Conservation (phyloP, 352 stramenopile genomes). For the Pythium guiyangense region DNA sequence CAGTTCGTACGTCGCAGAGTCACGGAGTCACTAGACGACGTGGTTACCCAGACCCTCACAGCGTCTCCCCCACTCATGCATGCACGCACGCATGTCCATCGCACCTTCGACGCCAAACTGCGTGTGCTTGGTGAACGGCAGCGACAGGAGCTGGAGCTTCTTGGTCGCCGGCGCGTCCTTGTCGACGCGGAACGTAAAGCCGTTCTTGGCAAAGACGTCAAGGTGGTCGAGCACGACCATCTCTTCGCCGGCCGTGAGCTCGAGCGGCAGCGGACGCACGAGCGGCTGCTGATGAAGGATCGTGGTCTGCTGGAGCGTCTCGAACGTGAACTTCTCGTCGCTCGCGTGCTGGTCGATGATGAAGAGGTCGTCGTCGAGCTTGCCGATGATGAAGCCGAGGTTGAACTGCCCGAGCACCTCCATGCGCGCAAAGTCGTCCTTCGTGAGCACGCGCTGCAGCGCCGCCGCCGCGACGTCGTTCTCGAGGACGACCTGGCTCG, state of each 20-base stretch:
- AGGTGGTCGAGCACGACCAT: slow-evolving; percentile 93
- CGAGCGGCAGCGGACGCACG: slow-evolving; percentile 87
- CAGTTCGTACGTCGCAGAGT: no score
- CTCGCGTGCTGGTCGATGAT: slow-evolving; percentile 99
- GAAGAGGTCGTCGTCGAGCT: slow-evolving; percentile 91
- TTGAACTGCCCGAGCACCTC: slow-evolving; percentile 97
- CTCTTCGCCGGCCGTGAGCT: slow-evolving; percentile 92
- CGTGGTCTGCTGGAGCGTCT: slow-evolving; percentile 77
- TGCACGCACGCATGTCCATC: background rate
- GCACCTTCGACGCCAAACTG: slow-evolving; percentile 81
- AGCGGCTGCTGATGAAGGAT: slow-evolving; percentile 95
- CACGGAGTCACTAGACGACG: no score
- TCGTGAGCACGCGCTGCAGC: slow-evolving; percentile 76
- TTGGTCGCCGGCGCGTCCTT: slow-evolving; percentile 38
- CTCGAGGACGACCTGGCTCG: slow-evolving; percentile 12
- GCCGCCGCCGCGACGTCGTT: slow-evolving; percentile 44
- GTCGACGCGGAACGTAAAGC: slow-evolving; percentile 84
- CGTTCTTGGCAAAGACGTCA: slow-evolving; percentile 93
- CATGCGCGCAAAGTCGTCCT: slow-evolving; percentile 92
- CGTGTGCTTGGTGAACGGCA: slow-evolving; percentile 87
- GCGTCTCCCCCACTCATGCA: no score
- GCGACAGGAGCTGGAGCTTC: slow-evolving; percentile 65
- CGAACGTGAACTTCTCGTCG: slow-evolving; percentile 91
- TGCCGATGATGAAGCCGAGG: slow-evolving; percentile 95
- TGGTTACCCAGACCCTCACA: background rate